Percentiles rank a stretch among this genome's conserved stretches.
Conservation (phyloP, 139 green algal genomes). For the Mychonastes homosphaera region DNA sequence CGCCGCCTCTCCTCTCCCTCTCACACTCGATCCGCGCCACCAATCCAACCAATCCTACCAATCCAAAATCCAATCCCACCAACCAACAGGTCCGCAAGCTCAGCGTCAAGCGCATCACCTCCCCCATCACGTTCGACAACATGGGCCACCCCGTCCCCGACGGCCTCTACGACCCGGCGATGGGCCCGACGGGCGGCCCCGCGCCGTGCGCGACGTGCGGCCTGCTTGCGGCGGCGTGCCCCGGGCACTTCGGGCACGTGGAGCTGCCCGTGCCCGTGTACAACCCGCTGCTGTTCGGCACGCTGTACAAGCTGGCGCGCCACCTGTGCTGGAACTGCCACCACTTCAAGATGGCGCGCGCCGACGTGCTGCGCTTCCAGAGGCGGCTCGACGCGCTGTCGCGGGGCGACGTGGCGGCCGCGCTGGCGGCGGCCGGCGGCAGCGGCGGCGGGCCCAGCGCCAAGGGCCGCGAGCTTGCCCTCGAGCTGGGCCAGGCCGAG, state of each 20-base stretch:
- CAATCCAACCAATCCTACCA: background rate
- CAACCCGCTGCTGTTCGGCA: conserved; percentile 75
- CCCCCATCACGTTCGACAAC: conserved; percentile 74
- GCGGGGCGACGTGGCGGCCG: conserved; percentile 13
- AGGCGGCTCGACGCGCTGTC: conserved; percentile 11
- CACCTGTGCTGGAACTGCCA: conserved; percentile 84
- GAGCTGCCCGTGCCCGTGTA: conserved; percentile 94
- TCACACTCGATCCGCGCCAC: background rate
- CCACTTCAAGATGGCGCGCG: conserved; percentile 62
- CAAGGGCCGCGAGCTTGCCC: background rate
- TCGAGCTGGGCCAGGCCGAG: too few species aligned
- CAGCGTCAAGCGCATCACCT: conserved; percentile 74
- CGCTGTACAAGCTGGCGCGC: conserved; percentile 76
- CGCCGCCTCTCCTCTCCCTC: background rate
- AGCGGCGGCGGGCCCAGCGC: background rate
- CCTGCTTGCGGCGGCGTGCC: conserved; percentile 60
- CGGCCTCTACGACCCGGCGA: conserved; percentile 81
- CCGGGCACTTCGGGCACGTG: conserved; percentile 96
- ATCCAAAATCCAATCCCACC: background rate
- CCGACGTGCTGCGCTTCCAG: conserved; percentile 41
- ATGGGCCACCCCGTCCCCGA: conserved; percentile 58
- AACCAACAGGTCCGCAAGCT: conserved; percentile 57
- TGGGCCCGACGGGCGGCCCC: conserved; percentile 71
- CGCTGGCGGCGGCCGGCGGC: background rate
- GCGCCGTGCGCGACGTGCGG: conserved; percentile 70